Conservation (phyloP, 1,284 basidiomycete genomes). For the Volvariella volvacea region DNA sequence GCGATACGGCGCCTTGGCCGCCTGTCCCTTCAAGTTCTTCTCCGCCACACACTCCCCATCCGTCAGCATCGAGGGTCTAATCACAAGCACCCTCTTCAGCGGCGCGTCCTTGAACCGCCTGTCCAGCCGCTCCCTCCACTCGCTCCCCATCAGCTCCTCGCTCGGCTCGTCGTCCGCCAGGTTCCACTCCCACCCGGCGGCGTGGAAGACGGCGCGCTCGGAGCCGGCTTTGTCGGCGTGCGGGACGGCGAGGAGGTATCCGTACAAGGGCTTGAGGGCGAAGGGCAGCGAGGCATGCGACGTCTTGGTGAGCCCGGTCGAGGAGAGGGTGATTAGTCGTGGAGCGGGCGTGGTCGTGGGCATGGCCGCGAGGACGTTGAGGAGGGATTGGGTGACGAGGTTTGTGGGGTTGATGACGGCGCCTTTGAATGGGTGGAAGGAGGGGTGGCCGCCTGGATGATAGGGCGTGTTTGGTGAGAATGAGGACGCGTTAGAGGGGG, state of each 20-base stretch:
- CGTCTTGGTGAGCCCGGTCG: constrained; percentile 39
- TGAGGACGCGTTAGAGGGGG: background rate
- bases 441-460: constrained; percentile 20
- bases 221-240: constrained; percentile 53
- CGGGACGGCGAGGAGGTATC: constrained; percentile 30
- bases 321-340: constrained; percentile 46
- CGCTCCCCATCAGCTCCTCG: constrained; percentile 29
- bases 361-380: constrained; percentile 42
- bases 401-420: constrained; percentile 35
- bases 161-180: constrained; percentile 24
- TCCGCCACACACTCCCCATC: constrained; percentile 51
- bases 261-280: constrained; percentile 40
- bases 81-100: constrained; percentile 37
- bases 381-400: constrained; percentile 41
- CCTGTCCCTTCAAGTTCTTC: constrained; percentile 13
- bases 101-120: constrained; percentile 25
- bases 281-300: constrained; percentile 42
- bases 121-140: constrained; percentile 33
- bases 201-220: constrained; percentile 41
- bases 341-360: constrained; percentile 29
- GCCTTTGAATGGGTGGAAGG: constrained; percentile 36
- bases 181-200: constrained; percentile 39
- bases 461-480: constrained; percentile 1
- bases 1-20: constrained; percentile 25
- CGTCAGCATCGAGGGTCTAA: constrained; percentile 51